Evolutionary conservation across 768 basidiomycete genomes (phyloP).

Genomic region (Ramaria sp.): DNA sequence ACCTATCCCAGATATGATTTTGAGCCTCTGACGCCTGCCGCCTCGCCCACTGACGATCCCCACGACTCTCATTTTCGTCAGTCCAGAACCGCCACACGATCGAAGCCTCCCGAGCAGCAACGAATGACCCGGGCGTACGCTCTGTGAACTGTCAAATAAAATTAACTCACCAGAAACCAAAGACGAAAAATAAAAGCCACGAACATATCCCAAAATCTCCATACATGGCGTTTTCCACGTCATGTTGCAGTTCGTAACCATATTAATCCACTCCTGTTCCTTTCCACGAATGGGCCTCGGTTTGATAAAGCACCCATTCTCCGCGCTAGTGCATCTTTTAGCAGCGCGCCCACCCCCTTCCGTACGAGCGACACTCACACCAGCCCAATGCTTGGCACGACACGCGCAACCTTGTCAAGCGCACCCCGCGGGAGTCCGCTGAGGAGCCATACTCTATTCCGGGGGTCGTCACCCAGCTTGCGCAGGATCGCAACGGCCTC

Average conservation of each 20-base stretch:
- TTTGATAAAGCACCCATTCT: constrained; percentile 83
- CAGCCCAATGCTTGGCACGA: constrained; percentile 61
- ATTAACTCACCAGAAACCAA: background rate
- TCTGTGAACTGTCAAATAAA: constrained; percentile 60
- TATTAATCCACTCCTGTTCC: constrained; percentile 56
- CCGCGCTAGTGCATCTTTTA: constrained; percentile 38
- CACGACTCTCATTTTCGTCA: constrained; percentile 24
- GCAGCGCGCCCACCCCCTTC: background rate
- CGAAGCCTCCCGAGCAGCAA: constrained; percentile 76
- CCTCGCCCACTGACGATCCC: constrained; percentile 72
- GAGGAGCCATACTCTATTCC: constrained; percentile 75
- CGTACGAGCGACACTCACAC: constrained; percentile 36
- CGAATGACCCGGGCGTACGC: constrained; percentile 76
- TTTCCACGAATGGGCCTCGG: constrained; percentile 26
- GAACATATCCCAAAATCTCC: constrained; percentile 76
- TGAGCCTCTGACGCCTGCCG: constrained; percentile 85
- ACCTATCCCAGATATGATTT: constrained; percentile 84
- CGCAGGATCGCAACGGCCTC: constrained; percentile 39
- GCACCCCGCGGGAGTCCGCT: constrained; percentile 63
- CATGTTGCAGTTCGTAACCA: constrained; percentile 69
- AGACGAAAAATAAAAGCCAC: constrained; percentile 20
- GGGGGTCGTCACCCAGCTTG: constrained; percentile 46
- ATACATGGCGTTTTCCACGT: constrained; percentile 74
- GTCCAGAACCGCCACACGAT: constrained; percentile 84
- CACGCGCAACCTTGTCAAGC: constrained; percentile 50